Evolutionary conservation across 2,329 filamentous ascomycete genomes (phyloP).

Genomic region (Dothideomycetidae sp.): DNA sequence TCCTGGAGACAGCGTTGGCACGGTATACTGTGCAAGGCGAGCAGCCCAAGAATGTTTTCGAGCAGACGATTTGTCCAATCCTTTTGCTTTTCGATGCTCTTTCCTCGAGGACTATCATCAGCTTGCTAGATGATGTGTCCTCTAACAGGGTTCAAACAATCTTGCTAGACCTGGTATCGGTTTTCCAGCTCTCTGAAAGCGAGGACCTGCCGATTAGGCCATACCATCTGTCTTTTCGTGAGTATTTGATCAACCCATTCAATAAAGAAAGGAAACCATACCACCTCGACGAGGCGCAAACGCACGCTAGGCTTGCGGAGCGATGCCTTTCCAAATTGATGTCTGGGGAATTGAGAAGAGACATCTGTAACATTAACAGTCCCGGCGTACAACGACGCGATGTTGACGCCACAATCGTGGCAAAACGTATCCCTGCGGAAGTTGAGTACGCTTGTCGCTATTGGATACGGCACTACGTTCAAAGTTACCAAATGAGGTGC

Average conservation of each 20-base stretch:
- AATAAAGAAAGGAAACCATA: background rate
- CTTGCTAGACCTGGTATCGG: too few species aligned
- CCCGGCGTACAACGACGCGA: background rate
- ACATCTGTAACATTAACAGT: background rate
- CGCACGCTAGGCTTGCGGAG: background rate
- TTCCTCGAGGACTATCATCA: too few species aligned
- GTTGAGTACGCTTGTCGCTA: background rate
- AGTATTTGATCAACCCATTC: background rate
- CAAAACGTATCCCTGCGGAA: background rate
- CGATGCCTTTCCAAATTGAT: background rate
- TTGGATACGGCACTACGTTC: background rate
- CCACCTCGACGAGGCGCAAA: background rate
- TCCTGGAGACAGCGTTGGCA: too few species aligned
- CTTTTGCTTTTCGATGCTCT: too few species aligned
- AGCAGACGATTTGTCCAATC: too few species aligned
- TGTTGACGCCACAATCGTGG: background rate
- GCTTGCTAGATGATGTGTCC: too few species aligned
- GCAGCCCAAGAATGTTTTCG: too few species aligned
- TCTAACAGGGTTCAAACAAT: too few species aligned
- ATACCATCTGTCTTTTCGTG: slow-evolving; percentile 1
- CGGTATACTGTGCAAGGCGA: too few species aligned
- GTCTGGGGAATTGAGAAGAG: background rate
- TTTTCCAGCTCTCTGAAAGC: too few species aligned
- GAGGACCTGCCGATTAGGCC: background rate
- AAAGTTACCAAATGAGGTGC: background rate